A percentile compares a stretch with the other conserved stretches of the same genome.
phyloP scores from a whole-genome alignment of 768 basidiomycete species.

The Lenzites betulinus region DNA sequence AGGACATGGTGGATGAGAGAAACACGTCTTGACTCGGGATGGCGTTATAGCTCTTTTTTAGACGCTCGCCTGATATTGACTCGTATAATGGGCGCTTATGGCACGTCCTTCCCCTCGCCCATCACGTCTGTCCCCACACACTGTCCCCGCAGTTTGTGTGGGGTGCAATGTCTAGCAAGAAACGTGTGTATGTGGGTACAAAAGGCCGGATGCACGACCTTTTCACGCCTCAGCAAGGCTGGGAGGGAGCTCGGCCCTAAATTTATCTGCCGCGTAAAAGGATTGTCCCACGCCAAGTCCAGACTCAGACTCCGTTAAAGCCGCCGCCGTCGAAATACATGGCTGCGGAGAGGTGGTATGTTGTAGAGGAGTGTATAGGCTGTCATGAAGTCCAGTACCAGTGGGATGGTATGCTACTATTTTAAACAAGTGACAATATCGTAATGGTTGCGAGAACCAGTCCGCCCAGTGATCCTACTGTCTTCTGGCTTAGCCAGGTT shows the following conservation, averaged over 20 bases:
- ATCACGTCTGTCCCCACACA: not conserved
- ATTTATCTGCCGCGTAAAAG: no score
- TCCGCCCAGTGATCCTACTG: not conserved
- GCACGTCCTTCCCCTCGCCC: not conserved
- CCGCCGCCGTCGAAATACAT: no score
- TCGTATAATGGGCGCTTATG: constrained; percentile 13
- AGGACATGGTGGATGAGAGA: constrained; percentile 53
- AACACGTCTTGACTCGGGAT: not conserved
- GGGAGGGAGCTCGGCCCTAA: no score
- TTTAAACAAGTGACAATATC: not conserved
- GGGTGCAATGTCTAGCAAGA: not conserved
- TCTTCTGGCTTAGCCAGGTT: not conserved
- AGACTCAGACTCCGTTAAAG: no score
- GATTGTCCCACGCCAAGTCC: no score
- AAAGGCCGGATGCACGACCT: no score
- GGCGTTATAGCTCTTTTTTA: constrained; percentile 18
- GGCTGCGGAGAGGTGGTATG: no score
- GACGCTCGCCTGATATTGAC: constrained; percentile 16
- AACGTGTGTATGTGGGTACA: not conserved
- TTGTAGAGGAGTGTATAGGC: no score
- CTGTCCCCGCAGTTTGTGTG: not conserved
- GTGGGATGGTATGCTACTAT: no score
- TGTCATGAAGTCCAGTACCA: no score
- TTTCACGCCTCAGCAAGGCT: no score
- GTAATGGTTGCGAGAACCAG: not conserved